Percentiles rank a stretch among this genome's conserved stretches.
Conservation (phyloP, 495 filamentous ascomycete genomes). For the Hyaloscypha finlandica region DNA sequence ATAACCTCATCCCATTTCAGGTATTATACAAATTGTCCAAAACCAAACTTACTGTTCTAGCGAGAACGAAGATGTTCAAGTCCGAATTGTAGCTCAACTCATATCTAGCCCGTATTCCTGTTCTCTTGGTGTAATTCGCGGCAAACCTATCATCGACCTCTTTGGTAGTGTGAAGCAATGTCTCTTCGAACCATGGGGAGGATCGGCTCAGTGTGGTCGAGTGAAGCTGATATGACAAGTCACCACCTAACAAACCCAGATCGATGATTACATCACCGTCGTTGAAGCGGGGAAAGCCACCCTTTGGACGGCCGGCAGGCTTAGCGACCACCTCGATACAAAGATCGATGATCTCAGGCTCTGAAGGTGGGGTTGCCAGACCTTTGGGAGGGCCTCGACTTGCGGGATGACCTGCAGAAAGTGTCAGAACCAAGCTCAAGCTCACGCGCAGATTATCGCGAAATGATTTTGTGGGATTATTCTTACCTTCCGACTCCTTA, state of each 20-base stretch:
- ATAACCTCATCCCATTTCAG: too few relatives aligned
- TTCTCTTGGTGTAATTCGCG: background rate
- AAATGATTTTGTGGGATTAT: background rate
- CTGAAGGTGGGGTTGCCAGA: background rate
- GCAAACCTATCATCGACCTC: background rate
- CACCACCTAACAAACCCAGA: background rate
- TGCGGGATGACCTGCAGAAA: background rate
- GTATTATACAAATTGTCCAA: background rate
- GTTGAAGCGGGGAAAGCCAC: background rate
- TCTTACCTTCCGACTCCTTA: background rate
- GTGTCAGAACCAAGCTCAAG: background rate
- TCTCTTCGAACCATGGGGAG: background rate
- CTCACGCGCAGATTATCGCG: background rate
- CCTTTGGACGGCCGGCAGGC: background rate
- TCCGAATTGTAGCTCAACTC: background rate
- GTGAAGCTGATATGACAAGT: background rate
- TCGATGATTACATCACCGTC: constrained; percentile 1
- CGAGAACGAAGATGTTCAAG: background rate
- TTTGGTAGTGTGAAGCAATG: background rate
- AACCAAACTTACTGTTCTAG: background rate
- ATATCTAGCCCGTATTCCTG: background rate
- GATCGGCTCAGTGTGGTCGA: background rate
- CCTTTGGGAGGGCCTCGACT: background rate
- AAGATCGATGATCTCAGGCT: constrained; percentile 5
- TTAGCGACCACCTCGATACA: background rate